These are phyloP conservation scores for Rhodotorula sp. DNA, from an alignment of 1,284 basidiomycete species.

Conservation along the genomic window DNA sequence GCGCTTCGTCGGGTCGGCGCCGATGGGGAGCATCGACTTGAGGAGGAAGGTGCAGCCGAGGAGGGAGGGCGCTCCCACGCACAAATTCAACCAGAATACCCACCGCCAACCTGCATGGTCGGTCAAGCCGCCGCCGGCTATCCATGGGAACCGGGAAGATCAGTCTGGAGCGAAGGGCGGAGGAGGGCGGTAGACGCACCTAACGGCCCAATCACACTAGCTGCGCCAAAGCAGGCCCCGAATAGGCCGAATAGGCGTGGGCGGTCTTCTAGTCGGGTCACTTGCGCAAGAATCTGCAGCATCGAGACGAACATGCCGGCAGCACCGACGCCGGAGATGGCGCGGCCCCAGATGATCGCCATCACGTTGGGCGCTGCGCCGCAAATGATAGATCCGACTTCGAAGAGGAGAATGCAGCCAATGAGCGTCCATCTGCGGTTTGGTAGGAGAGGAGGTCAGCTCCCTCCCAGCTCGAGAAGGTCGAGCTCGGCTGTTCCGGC, in stretches of 20 bases:
- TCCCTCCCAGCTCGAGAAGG: neutral
- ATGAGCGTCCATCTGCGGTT: conserved; percentile 46
- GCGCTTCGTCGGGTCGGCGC: conserved; percentile 25
- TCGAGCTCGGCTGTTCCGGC: conserved; percentile 21
- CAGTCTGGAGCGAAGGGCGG: neutral
- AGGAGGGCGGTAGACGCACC: conserved; percentile 34
- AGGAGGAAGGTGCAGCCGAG: conserved; percentile 30
- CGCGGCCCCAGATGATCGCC: conserved; percentile 56
- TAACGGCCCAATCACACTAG: conserved; percentile 50
- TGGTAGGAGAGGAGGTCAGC: neutral
- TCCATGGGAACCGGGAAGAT: neutral
- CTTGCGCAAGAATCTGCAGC: conserved; percentile 51
- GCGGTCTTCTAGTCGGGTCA: conserved; percentile 52
- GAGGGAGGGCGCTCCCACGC: conserved; percentile 35
- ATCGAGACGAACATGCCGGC: conserved; percentile 53
- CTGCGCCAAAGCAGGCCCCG: conserved; percentile 51
- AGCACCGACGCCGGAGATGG: conserved; percentile 56
- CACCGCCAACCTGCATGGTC: conserved; percentile 54
- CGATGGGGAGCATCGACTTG: conserved; percentile 30
- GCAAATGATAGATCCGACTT: conserved; percentile 56
- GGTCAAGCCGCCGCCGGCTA: conserved; percentile 51
- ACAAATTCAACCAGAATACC: conserved; percentile 46
- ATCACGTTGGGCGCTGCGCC: conserved; percentile 54
- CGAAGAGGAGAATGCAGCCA: conserved; percentile 54
- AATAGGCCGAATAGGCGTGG: conserved; percentile 51